phyloP scores from a whole-genome alignment of 1,284 basidiomycete genomes.

The Vanrija sp. region DNA sequence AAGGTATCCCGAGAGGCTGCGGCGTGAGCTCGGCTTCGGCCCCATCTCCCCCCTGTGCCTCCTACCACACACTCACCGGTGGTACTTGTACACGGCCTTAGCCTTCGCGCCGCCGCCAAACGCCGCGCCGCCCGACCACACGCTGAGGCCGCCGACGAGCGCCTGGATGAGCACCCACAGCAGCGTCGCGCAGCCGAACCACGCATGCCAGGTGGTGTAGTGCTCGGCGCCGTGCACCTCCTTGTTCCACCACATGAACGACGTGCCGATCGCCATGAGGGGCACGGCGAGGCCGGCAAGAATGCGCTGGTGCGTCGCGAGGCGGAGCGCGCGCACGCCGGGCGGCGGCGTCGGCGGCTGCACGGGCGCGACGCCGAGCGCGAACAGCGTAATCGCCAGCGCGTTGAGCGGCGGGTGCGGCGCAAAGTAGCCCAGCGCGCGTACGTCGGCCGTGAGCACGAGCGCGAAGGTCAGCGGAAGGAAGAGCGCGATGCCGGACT shows the following conservation, averaged over 20 bases:
- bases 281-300: constrained; percentile 36
- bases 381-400: constrained; percentile 35
- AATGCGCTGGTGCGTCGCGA: constrained; percentile 39
- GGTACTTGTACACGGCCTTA: constrained; percentile 45
- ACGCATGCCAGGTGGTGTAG: constrained; percentile 44
- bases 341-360: constrained; percentile 38
- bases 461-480: constrained; percentile 34
- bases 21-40: not conserved
- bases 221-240: constrained; percentile 35
- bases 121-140: constrained; percentile 26
- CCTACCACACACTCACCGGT: constrained; percentile 30
- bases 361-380: constrained; percentile 37
- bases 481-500: constrained; percentile 35
- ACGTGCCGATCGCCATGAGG: constrained; percentile 33
- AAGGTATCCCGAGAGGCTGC: constrained; percentile 42
- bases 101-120: constrained; percentile 36
- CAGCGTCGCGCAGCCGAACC: constrained; percentile 31
- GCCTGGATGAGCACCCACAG: constrained; percentile 40
- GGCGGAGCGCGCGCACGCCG: constrained; percentile 18
- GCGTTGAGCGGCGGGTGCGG: constrained; percentile 44
- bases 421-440: constrained; percentile 38
- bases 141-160: constrained; percentile 29
- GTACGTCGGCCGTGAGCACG: constrained; percentile 22
- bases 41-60: not conserved
- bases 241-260: constrained; percentile 48